phyloP scores from a whole-genome alignment of 176 grass and related monocot genomes.

The Triticum urartu region DNA sequence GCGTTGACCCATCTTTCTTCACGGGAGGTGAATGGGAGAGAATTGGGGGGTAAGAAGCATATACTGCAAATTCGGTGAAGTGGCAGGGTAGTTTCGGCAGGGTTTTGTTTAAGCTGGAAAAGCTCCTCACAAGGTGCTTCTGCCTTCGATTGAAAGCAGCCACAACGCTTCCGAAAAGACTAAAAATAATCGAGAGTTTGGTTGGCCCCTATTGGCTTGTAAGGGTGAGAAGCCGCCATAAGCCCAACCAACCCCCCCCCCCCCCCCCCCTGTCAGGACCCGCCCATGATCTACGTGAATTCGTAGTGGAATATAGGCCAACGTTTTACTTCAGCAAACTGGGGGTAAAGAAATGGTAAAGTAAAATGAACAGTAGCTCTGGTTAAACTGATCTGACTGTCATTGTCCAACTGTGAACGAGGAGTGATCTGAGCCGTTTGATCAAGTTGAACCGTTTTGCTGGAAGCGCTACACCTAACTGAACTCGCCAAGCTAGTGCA shows the following conservation, averaged over 20 bases:
- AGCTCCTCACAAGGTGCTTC: slow-evolving; percentile 2
- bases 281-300: too few species aligned
- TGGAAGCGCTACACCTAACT: too few species aligned
- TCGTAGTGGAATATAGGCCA: too few species aligned
- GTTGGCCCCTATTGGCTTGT: background rate
- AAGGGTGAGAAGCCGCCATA: background rate
- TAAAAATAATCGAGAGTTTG: background rate
- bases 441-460: too few species aligned
- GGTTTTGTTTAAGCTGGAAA: background rate
- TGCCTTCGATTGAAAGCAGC: background rate
- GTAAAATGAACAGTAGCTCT: too few species aligned
- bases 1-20: background rate
- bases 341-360: too few species aligned
- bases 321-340: too few species aligned
- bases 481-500: too few species aligned
- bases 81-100: background rate
- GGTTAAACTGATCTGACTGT: too few species aligned
- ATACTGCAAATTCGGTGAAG: background rate
- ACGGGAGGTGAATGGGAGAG: background rate
- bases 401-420: too few species aligned
- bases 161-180: background rate
- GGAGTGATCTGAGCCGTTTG: too few species aligned
- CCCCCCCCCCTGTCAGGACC: too few species aligned
- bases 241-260: background rate
- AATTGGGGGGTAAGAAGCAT: background rate